Evolutionary conservation across 129 eudicot genomes (phyloP).

Genomic region (Chrysanthemum seticuspe): DNA sequence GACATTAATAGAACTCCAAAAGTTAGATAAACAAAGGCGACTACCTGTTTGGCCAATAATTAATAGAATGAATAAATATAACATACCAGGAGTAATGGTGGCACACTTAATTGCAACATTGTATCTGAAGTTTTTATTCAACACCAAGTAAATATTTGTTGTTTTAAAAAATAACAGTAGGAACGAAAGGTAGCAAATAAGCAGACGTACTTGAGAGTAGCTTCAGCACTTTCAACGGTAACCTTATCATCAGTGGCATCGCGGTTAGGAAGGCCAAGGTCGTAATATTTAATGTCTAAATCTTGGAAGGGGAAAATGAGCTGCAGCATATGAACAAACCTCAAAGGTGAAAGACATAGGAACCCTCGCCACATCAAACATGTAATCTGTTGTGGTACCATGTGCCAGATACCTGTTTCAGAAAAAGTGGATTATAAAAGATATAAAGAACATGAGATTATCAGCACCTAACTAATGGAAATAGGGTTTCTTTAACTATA

Average conservation of each 20-base stretch:
- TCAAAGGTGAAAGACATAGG: no score
- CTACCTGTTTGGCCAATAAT: no score
- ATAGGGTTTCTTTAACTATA: no score
- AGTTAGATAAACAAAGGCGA: no score
- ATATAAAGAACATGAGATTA: no score
- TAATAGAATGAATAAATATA: not conserved
- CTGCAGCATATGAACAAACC: constrained; percentile 39
- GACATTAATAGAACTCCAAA: no score
- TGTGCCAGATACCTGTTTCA: no score
- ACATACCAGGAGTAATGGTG: constrained; percentile 91
- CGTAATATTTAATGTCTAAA: constrained; percentile 85
- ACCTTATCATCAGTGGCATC: constrained; percentile 95
- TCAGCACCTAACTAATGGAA: no score
- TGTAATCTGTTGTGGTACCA: no score
- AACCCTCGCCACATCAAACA: no score
- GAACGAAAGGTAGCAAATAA: not conserved
- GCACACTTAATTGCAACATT: constrained; percentile 99
- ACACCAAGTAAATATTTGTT: not conserved
- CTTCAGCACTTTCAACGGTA: constrained; percentile 90
- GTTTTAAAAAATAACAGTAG: not conserved
- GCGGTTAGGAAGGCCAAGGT: constrained; percentile 94
- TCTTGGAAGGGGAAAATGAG: constrained; percentile 88
- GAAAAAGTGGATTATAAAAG: no score
- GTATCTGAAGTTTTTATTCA: constrained; percentile 52
- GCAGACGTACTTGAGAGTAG: constrained; percentile 76